phyloP scores from a whole-genome alignment of 2,329 filamentous ascomycete species.

The Orbilia ellipsospora region DNA sequence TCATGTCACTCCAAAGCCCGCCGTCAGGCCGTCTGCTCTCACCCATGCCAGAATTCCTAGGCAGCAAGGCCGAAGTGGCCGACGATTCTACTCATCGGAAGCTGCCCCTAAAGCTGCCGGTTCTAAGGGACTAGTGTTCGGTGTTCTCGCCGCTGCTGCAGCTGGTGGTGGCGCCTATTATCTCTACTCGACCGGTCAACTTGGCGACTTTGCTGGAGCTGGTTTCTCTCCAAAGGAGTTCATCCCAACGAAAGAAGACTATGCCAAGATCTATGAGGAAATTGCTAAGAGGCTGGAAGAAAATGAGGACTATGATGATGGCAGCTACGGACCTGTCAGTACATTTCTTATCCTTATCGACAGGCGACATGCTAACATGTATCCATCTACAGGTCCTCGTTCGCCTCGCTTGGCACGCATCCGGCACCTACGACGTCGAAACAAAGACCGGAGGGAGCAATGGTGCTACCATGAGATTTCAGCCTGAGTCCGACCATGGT shows the following conservation, averaged over 20 bases:
- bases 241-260: conserved; percentile 83
- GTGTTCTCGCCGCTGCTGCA: conserved; percentile 53
- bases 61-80: conserved; percentile 34
- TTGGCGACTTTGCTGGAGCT: conserved; percentile 43
- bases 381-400: conserved; percentile 71
- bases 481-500: conserved; percentile 86
- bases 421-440: conserved; percentile 88
- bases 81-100: conserved; percentile 56
- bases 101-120: conserved; percentile 55
- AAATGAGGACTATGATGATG: conserved; percentile 95
- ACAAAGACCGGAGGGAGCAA: conserved; percentile 93
- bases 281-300: conserved; percentile 83
- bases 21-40: conserved; percentile 31
- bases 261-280: conserved; percentile 93
- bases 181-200: conserved; percentile 57
- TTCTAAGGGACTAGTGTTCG: conserved; percentile 51
- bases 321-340: conserved; percentile 85
- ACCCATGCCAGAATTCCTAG: conserved; percentile 37
- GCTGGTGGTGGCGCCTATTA: conserved; percentile 58
- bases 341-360: conserved; percentile 15
- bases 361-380: background rate
- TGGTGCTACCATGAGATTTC: conserved; percentile 95
- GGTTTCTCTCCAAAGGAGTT: conserved; percentile 68
- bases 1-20: conserved; percentile 28
- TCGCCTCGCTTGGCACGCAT: conserved; percentile 92